Conservation (phyloP, 305 asterid species). For the Euphrasia arctica region DNA sequence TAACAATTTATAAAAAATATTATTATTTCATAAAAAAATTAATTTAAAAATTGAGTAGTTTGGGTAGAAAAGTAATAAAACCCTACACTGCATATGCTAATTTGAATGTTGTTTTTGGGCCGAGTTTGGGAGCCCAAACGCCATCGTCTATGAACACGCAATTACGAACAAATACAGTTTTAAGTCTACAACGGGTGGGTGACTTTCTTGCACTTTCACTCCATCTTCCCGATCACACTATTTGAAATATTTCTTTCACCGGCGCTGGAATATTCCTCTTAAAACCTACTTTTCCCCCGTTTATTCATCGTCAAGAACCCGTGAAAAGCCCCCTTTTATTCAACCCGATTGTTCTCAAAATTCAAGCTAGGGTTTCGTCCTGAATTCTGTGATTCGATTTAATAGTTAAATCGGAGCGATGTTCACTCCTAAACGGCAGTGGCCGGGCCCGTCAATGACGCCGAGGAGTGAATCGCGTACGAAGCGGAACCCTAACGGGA, state of each 20-base stretch:
- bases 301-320: not conserved
- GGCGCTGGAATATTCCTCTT: not conserved
- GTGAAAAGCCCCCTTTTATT: not conserved
- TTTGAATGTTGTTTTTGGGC: no score
- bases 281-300: not conserved
- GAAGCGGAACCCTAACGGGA: constrained; percentile 41
- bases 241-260: constrained; percentile 16
- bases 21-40: no score
- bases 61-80: no score
- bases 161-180: no score
- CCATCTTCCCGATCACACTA: constrained; percentile 9
- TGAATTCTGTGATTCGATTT: not conserved
- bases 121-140: no score
- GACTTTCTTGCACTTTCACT: constrained; percentile 19
- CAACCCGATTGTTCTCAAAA: not conserved
- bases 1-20: no score
- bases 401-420: constrained; percentile 19
- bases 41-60: no score
- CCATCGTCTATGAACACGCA: no score
- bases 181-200: no score
- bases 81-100: no score
- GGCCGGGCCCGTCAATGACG: constrained; percentile 37
- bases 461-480: constrained; percentile 37
- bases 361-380: constrained; percentile 32
- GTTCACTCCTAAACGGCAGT: constrained; percentile 50